These are phyloP conservation scores for Yamadazyma triangularis DNA, from an alignment of 1,139 yeast species.

Conservation along the genomic window DNA sequence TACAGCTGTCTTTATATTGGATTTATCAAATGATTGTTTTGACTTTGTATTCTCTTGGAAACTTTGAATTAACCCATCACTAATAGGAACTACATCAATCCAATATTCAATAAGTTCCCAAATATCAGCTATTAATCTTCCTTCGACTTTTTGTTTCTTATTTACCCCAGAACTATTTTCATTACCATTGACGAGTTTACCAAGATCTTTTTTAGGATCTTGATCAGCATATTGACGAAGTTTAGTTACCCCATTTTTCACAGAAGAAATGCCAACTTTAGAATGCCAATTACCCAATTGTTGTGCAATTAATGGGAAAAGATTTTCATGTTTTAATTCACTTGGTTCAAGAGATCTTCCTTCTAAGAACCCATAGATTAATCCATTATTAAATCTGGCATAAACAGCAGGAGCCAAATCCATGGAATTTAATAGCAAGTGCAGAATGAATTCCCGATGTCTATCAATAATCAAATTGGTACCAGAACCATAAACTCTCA, in stretches of 20 bases:
- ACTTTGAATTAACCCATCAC: slow-evolving; percentile 36
- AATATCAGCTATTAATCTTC: slow-evolving; percentile 26
- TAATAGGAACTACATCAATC: slow-evolving; percentile 57
- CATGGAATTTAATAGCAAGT: slow-evolving; percentile 55
- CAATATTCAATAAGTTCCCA: slow-evolving; percentile 63
- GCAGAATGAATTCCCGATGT: slow-evolving; percentile 72
- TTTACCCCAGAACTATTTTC: background rate
- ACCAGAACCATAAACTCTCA: slow-evolving; percentile 74
- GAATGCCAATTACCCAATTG: slow-evolving; percentile 73
- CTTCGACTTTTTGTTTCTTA: background rate
- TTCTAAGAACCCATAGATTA: slow-evolving; percentile 65
- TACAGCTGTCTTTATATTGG: slow-evolving; percentile 37
- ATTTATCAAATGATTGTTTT: slow-evolving; percentile 15
- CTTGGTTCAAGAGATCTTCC: slow-evolving; percentile 60
- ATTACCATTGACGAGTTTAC: background rate
- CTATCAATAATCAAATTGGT: slow-evolving; percentile 72
- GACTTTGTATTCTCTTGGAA: slow-evolving; percentile 32
- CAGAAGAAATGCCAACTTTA: slow-evolving; percentile 36
- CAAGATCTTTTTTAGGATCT: slow-evolving; percentile 12
- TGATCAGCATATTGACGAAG: slow-evolving; percentile 29
- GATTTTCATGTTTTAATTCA: slow-evolving; percentile 44
- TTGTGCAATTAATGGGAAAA: slow-evolving; percentile 60
- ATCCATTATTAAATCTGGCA: slow-evolving; percentile 69
- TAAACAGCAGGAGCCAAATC: slow-evolving; percentile 66
- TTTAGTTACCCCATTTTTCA: slow-evolving; percentile 49